Conservation (phyloP, 352 stramenopile species). For the Phytophthora agathidicida region DNA sequence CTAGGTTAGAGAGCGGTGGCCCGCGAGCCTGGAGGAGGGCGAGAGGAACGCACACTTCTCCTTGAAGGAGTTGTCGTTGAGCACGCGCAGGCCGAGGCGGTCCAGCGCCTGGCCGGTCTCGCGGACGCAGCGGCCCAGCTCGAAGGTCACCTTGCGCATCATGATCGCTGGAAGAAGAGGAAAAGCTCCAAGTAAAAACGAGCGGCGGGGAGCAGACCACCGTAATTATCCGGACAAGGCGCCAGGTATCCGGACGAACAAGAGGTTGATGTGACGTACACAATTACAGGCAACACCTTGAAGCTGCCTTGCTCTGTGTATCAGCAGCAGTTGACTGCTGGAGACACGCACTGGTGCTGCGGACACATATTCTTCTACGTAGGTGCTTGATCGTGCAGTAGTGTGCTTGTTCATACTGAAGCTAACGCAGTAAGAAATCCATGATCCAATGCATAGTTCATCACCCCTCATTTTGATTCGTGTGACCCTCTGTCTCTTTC, state of each 20-base stretch:
- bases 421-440: constrained; percentile 12
- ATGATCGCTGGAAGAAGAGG: constrained; percentile 48
- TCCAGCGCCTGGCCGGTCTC: constrained; percentile 97
- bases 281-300: too few species aligned
- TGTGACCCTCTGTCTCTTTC: background rate
- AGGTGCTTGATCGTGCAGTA: too few species aligned
- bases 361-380: too few species aligned
- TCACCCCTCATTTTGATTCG: constrained; percentile 5
- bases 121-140: constrained; percentile 92
- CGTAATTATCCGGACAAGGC: constrained; percentile 36
- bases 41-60: constrained; percentile 82
- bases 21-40: too few species aligned
- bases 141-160: constrained; percentile 90
- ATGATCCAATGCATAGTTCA: constrained; percentile 15
- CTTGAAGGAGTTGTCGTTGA: constrained; percentile 88
- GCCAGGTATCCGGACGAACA: constrained; percentile 32
- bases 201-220: constrained; percentile 43
- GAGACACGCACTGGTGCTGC: too few species aligned
- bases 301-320: too few species aligned
- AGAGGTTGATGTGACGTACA: background rate
- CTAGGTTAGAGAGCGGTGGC: too few species aligned
- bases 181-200: constrained; percentile 21
- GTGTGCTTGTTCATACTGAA: too few species aligned
- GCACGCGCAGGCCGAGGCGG: constrained; percentile 90
- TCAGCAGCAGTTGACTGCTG: too few species aligned